Percentiles rank a stretch among this genome's conserved stretches.
Evolutionary conservation across 2,329 filamentous ascomycete genomes (phyloP).

Genomic region (Aspergillus quadricinctus): DNA sequence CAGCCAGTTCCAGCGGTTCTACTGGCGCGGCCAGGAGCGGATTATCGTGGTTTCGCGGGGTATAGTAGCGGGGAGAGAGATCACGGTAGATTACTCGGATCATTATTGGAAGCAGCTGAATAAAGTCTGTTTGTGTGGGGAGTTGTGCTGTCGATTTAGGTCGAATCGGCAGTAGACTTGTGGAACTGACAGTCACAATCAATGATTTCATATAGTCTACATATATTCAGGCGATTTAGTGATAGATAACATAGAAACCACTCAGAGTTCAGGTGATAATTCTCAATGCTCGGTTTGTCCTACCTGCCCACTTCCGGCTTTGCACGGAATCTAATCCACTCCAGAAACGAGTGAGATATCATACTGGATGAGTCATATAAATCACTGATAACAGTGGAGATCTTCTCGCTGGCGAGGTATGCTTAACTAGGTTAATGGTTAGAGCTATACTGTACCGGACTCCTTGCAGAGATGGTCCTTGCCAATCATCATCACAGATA

Average conservation of each 20-base stretch:
- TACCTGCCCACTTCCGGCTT: neutral
- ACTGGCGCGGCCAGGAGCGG: constrained; percentile 53
- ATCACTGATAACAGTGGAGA: neutral
- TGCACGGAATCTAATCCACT: neutral
- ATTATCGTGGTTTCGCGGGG: constrained; percentile 55
- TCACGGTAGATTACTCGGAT: constrained; percentile 57
- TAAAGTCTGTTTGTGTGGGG: constrained; percentile 53
- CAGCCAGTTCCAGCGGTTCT: constrained; percentile 53
- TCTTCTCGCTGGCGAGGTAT: too few relatives aligned
- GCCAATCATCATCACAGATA: neutral
- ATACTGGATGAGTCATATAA: neutral
- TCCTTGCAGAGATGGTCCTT: neutral
- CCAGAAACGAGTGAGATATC: neutral
- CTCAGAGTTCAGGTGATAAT: neutral
- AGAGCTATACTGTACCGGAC: neutral
- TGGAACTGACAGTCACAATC: too few relatives aligned
- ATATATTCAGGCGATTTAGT: neutral
- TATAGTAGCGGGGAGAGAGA: constrained; percentile 49
- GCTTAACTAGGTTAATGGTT: neutral
- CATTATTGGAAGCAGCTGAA: constrained; percentile 55
- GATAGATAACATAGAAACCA: neutral
- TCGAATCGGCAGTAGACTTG: neutral
- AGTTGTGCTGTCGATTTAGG: constrained; percentile 43
- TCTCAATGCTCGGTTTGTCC: neutral
- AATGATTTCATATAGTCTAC: neutral